Evolutionary conservation across 2,329 filamentous ascomycete genomes (phyloP).

Genomic region (Pseudogymnoascus sp.): DNA sequence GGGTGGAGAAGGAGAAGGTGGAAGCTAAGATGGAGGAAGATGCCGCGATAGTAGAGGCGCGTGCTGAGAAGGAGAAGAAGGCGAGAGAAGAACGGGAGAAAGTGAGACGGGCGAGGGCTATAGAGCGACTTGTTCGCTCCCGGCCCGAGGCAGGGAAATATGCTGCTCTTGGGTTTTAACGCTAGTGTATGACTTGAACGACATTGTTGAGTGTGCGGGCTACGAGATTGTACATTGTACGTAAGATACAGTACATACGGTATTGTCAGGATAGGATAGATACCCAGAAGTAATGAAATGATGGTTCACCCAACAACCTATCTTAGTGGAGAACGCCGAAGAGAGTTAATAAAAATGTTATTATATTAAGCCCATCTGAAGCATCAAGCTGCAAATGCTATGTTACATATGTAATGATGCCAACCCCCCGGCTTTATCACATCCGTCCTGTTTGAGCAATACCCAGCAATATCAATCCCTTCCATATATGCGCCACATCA

Average conservation of each 20-base stretch:
- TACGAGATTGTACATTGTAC: not conserved
- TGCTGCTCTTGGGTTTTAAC: not conserved
- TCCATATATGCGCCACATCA: not conserved
- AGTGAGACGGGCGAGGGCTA: not conserved
- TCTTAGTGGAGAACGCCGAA: not conserved
- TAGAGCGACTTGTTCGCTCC: not conserved
- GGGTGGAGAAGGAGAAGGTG: not conserved
- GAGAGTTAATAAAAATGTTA: not conserved
- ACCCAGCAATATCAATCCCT: not conserved
- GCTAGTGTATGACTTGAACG: not conserved
- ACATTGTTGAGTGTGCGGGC: not conserved
- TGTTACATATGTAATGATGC: not conserved
- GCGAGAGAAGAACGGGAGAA: not conserved
- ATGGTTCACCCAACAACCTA: not conserved
- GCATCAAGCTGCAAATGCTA: not conserved
- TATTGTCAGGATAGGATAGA: not conserved
- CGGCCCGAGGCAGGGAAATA: not conserved
- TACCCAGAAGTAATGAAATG: not conserved
- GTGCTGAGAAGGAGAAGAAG: not conserved
- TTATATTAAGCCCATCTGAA: not conserved
- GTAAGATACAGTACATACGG: not conserved
- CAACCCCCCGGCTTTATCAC: not conserved
- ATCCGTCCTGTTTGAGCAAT: not conserved
- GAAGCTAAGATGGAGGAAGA: slow-evolving; percentile 9
- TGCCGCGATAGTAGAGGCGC: not conserved